Conservation (phyloP, 169 alveolate species). For the Eimeria falciformis region DNA sequence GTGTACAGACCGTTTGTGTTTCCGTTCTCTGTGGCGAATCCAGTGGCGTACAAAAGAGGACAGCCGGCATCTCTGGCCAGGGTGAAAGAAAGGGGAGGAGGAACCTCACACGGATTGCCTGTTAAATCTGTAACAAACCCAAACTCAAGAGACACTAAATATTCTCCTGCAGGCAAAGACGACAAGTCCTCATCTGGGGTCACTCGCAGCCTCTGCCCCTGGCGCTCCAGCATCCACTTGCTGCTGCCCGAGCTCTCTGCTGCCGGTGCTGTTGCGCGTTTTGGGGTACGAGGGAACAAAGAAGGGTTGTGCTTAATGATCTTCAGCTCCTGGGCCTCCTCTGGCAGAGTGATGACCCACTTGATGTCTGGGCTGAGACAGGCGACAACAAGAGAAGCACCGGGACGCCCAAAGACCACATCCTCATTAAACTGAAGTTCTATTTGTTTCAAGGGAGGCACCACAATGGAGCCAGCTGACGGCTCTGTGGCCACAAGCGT, state of each 20-base stretch:
- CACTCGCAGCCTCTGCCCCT: constrained; percentile 77
- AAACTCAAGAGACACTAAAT: constrained; percentile 77
- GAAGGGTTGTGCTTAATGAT: constrained; percentile 19
- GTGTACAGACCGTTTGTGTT: constrained; percentile 82
- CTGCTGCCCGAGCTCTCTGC: constrained; percentile 17
- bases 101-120: constrained; percentile 81
- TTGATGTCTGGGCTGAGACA: constrained; percentile 31
- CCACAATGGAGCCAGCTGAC: constrained; percentile 69
- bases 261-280: constrained; percentile 48
- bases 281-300: not conserved
- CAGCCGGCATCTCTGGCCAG: constrained; percentile 81
- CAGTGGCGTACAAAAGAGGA: constrained; percentile 83
- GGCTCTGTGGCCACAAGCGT: constrained; percentile 78
- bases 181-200: constrained; percentile 78
- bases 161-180: constrained; percentile 83
- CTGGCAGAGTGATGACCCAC: constrained; percentile 74
- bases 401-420: constrained; percentile 71
- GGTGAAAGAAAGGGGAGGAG: constrained; percentile 73
- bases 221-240: constrained; percentile 76
- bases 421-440: constrained; percentile 81
- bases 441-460: constrained; percentile 82
- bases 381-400: constrained; percentile 51
- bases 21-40: constrained; percentile 81
- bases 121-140: constrained; percentile 80
- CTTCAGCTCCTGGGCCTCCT: constrained; percentile 31